A percentile compares a stretch with the other conserved stretches of the same genome.
These are phyloP conservation scores for Kodamaea hsintzibuensis DNA, from an alignment of 805 yeast species.

Conservation along the genomic window DNA sequence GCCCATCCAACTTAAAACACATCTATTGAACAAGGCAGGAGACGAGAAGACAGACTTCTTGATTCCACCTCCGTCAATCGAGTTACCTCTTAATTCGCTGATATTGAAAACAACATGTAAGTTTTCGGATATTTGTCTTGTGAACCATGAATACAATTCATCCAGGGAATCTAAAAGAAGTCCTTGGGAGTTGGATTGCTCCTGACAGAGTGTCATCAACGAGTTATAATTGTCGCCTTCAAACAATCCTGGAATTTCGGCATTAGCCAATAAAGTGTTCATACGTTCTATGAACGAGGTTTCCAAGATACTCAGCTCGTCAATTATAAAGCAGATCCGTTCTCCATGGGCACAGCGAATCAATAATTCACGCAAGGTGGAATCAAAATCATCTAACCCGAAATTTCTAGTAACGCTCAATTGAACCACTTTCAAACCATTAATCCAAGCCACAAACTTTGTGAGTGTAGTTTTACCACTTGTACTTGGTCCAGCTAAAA, in stretches of 20 bases:
- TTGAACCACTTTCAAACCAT: slow-evolving; percentile 65
- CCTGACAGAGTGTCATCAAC: slow-evolving; percentile 56
- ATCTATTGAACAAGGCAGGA: slow-evolving; percentile 87
- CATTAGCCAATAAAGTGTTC: slow-evolving; percentile 91
- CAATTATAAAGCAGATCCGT: slow-evolving; percentile 69
- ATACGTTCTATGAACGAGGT: slow-evolving; percentile 84
- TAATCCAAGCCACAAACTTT: slow-evolving; percentile 89
- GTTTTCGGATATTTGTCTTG: slow-evolving; percentile 61
- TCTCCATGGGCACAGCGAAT: slow-evolving; percentile 51
- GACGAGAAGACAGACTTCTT: slow-evolving; percentile 61
- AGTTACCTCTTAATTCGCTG: slow-evolving; percentile 37
- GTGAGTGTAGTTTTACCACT: slow-evolving; percentile 79
- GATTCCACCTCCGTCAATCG: background rate
- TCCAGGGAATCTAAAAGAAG: slow-evolving; percentile 58
- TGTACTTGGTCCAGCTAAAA: slow-evolving; percentile 78
- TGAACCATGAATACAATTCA: slow-evolving; percentile 77
- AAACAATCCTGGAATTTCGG: slow-evolving; percentile 88
- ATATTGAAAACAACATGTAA: slow-evolving; percentile 83
- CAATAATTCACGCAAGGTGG: slow-evolving; percentile 56
- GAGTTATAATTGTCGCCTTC: slow-evolving; percentile 65
- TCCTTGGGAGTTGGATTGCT: slow-evolving; percentile 61
- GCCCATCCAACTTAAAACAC: slow-evolving; percentile 89
- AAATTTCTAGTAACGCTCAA: slow-evolving; percentile 58
- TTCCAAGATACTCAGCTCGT: slow-evolving; percentile 75
- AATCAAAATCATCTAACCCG: slow-evolving; percentile 64